Evolutionary conservation across 345 rosid genomes (phyloP).

Genomic region (Aurinia saxatilis): DNA sequence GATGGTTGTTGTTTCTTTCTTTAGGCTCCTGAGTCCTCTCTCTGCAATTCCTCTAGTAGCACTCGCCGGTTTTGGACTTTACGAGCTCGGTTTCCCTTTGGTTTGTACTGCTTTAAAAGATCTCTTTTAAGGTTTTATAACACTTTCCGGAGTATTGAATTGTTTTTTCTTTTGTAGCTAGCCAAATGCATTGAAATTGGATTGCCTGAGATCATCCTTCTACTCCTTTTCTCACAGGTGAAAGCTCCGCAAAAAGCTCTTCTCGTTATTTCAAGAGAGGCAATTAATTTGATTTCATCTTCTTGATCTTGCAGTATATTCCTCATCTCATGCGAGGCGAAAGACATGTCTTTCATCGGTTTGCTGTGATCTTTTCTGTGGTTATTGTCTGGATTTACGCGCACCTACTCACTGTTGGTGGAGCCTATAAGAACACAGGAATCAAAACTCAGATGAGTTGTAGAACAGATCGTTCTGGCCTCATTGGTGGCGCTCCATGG

Average conservation of each 20-base stretch:
- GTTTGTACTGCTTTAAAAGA: slow-evolving; percentile 30
- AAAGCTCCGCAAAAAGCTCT: not conserved
- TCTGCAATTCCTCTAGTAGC: slow-evolving; percentile 90
- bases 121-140: not conserved
- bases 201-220: slow-evolving; percentile 70
- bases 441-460: slow-evolving; percentile 68
- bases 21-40: slow-evolving; percentile 82
- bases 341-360: slow-evolving; percentile 61
- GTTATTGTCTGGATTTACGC: slow-evolving; percentile 89
- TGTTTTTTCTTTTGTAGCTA: slow-evolving; percentile 41
- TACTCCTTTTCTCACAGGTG: slow-evolving; percentile 86
- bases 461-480: slow-evolving; percentile 83
- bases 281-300: not conserved
- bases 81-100: slow-evolving; percentile 87
- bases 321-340: slow-evolving; percentile 62
- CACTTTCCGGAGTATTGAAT: not conserved
- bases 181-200: slow-evolving; percentile 96
- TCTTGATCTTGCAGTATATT: slow-evolving; percentile 48
- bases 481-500: slow-evolving; percentile 88
- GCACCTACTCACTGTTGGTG: slow-evolving; percentile 86
- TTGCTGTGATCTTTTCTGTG: slow-evolving; percentile 86
- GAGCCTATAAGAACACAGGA: slow-evolving; percentile 71
- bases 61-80: slow-evolving; percentile 88
- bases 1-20: slow-evolving; percentile 1
- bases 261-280: not conserved